Evolutionary conservation across 805 yeast species (phyloP).

Genomic region (Ogataea populi-albae): DNA sequence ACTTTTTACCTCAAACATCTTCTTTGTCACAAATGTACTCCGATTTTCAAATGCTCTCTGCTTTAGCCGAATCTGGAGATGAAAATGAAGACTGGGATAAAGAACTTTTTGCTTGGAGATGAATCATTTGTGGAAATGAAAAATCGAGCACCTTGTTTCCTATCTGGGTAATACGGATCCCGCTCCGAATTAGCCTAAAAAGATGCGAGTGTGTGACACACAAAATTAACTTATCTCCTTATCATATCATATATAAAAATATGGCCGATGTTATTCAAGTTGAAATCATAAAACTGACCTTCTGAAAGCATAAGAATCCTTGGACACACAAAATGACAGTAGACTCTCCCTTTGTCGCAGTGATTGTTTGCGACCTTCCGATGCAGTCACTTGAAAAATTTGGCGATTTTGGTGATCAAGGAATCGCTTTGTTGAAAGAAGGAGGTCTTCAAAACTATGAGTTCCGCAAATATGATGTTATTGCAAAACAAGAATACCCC

Average conservation of each 20-base stretch:
- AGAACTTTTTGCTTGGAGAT: slow-evolving; percentile 10
- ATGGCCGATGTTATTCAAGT: too few species aligned
- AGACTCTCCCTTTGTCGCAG: slow-evolving; percentile 9
- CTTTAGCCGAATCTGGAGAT: slow-evolving; percentile 10
- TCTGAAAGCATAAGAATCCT: too few species aligned
- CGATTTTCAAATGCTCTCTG: slow-evolving; percentile 15
- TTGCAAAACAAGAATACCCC: slow-evolving; percentile 26
- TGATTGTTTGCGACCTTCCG: slow-evolving; percentile 17
- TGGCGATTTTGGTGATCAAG: slow-evolving; percentile 56
- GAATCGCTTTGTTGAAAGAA: slow-evolving; percentile 31
- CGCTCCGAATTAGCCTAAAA: too few species aligned
- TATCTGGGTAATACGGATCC: too few species aligned
- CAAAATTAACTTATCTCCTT: too few species aligned
- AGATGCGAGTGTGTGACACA: too few species aligned
- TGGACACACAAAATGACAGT: slow-evolving; percentile 12
- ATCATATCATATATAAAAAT: too few species aligned
- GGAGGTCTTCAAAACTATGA: slow-evolving; percentile 22
- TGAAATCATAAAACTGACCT: too few species aligned
- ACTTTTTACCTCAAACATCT: slow-evolving; percentile 4
- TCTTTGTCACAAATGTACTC: slow-evolving; percentile 9
- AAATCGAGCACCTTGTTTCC: too few species aligned
- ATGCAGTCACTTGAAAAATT: slow-evolving; percentile 17
- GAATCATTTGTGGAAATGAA: slow-evolving; percentile 3
- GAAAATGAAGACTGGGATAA: slow-evolving; percentile 10
- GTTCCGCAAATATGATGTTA: slow-evolving; percentile 39